A percentile compares a stretch with the other conserved stretches of the same genome.
Evolutionary conservation across 78 protist genomes (phyloP).

Genomic region (Tieghemostelium lacteum): DNA sequence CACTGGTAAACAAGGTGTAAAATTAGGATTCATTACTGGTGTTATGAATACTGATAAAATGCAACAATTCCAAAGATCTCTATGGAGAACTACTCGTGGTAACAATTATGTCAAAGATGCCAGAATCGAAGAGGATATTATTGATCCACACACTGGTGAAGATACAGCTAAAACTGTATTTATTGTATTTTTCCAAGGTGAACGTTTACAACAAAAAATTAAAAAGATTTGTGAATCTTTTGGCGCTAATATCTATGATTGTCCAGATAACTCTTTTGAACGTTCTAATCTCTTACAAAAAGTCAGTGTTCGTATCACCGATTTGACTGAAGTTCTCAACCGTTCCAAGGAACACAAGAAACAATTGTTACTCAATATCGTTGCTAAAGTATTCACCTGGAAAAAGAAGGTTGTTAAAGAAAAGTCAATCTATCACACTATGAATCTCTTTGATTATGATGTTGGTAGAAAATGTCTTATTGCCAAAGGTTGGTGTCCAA

Average conservation of each 20-base stretch:
- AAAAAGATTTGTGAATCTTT: conserved; percentile 89
- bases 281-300: conserved; percentile 70
- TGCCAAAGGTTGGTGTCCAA: conserved; percentile 96
- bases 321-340: conserved; percentile 64
- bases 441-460: conserved; percentile 94
- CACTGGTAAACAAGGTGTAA: conserved; percentile 62
- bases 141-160: conserved; percentile 75
- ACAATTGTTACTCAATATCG: conserved; percentile 52
- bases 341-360: conserved; percentile 79
- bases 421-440: conserved; percentile 93
- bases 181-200: conserved; percentile 92
- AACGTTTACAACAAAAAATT: conserved; percentile 80
- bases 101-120: conserved; percentile 87
- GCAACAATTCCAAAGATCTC: conserved; percentile 85
- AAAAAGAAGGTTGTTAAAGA: conserved; percentile 69
- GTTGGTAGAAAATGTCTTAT: conserved; percentile 84
- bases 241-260: conserved; percentile 88
- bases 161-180: conserved; percentile 84
- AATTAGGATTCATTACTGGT: conserved; percentile 86
- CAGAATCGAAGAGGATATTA: conserved; percentile 68
- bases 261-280: conserved; percentile 86
- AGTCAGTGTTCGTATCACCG: conserved; percentile 71
- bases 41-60: conserved; percentile 68
- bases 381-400: conserved; percentile 66
- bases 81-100: conserved; percentile 94